A percentile compares a stretch with the other conserved stretches of the same genome.
Evolutionary conservation across 495 filamentous ascomycete genomes (phyloP).

Genomic region (Lasiosphaeria hispida): DNA sequence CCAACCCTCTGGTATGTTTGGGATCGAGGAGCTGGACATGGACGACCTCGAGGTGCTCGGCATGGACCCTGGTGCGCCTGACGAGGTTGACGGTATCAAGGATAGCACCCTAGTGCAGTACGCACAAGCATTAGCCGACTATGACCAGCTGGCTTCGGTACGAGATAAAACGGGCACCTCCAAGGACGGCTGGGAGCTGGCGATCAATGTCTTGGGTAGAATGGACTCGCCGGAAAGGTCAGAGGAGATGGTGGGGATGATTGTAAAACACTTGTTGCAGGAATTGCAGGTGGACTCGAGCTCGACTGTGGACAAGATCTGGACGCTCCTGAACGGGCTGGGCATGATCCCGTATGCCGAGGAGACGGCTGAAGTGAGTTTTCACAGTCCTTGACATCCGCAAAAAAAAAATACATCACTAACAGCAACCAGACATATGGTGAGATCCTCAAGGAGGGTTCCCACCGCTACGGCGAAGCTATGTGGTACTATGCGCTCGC

Average conservation of each 20-base stretch:
- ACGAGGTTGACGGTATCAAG: constrained; percentile 53
- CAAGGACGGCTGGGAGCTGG: constrained; percentile 81
- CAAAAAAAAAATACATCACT: background rate
- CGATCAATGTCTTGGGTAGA: constrained; percentile 71
- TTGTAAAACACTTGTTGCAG: constrained; percentile 57
- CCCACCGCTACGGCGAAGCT: constrained; percentile 73
- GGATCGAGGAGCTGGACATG: constrained; percentile 46
- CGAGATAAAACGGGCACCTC: constrained; percentile 33
- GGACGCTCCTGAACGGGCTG: constrained; percentile 64
- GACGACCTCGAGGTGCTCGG: constrained; percentile 56
- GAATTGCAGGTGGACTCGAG: constrained; percentile 62
- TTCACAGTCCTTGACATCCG: background rate
- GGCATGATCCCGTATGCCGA: constrained; percentile 69
- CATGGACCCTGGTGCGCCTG: constrained; percentile 42
- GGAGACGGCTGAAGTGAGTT: constrained; percentile 70
- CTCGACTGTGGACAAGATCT: constrained; percentile 70
- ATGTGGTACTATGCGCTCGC: constrained; percentile 85
- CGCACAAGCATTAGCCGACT: constrained; percentile 55
- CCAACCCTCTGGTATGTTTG: constrained; percentile 33
- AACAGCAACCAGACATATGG: constrained; percentile 64
- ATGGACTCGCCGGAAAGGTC: constrained; percentile 64
- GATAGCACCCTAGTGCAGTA: constrained; percentile 75
- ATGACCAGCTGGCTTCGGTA: constrained; percentile 35
- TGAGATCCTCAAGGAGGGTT: constrained; percentile 61
- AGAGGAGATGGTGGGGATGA: constrained; percentile 59